Evolutionary conservation across 257 asterid genomes (phyloP).

Genomic region (Jasminum sambac): DNA sequence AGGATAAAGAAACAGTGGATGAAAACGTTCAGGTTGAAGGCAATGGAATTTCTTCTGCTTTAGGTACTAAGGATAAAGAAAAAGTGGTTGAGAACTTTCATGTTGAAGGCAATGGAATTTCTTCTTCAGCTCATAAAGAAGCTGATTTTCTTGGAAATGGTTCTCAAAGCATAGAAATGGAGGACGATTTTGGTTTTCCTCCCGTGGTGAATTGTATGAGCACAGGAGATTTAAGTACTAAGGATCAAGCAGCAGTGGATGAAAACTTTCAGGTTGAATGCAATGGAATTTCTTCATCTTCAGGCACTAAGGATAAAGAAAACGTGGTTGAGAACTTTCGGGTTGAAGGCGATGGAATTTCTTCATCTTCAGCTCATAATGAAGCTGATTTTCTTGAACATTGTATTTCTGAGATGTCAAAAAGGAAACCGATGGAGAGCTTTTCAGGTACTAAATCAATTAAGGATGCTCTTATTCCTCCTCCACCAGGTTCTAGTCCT

Average conservation of each 20-base stretch:
- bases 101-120: background rate
- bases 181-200: conserved; percentile 15
- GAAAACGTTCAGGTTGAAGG: too few relatives aligned
- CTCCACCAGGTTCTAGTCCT: background rate
- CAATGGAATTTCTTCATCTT: background rate
- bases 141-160: background rate
- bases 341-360: too few relatives aligned
- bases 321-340: too few relatives aligned
- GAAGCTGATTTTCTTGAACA: conserved; percentile 2
- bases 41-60: too few relatives aligned
- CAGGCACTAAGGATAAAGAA: background rate
- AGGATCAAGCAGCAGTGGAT: background rate
- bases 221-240: background rate
- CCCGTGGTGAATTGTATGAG: conserved; percentile 2
- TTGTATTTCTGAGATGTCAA: conserved; percentile 1
- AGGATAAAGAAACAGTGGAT: too few relatives aligned
- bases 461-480: background rate
- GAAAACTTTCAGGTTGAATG: background rate
- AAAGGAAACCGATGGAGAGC: background rate
- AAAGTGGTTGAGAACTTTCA: background rate
- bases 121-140: background rate
- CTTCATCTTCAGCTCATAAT: background rate
- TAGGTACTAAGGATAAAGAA: too few relatives aligned
- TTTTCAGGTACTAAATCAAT: background rate
- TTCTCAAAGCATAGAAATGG: background rate